A percentile compares a stretch with the other conserved stretches of the same genome.
Evolutionary conservation across 495 filamentous ascomycete genomes (phyloP).

Genomic region (Pyronema domesticum): DNA sequence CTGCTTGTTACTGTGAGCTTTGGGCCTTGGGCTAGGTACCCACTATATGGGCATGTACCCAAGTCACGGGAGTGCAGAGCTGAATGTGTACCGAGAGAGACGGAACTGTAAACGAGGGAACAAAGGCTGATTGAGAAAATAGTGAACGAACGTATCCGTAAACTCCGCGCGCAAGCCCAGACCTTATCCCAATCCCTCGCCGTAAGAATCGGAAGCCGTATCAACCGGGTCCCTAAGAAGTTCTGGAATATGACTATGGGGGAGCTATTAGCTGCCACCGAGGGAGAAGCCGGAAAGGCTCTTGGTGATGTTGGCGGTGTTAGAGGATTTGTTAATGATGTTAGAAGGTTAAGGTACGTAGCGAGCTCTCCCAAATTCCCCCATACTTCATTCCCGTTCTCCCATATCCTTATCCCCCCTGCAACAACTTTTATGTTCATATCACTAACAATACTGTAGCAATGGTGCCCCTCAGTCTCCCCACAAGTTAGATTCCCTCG

Average conservation of each 20-base stretch:
- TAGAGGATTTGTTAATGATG: conserved; percentile 18
- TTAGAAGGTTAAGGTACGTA: conserved; percentile 21
- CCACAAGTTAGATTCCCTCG: not conserved
- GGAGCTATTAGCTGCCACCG: conserved; percentile 39
- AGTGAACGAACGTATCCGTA: conserved; percentile 87
- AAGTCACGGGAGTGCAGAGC: not conserved
- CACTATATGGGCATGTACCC: no score
- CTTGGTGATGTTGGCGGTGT: conserved; percentile 1
- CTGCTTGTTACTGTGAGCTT: no score
- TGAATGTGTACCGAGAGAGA: not conserved
- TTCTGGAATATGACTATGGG: conserved; percentile 69
- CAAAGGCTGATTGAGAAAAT: not conserved
- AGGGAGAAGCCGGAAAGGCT: not conserved
- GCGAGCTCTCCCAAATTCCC: not conserved
- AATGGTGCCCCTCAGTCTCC: no score
- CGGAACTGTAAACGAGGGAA: not conserved
- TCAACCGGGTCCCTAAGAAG: conserved; percentile 76
- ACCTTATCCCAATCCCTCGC: conserved; percentile 69
- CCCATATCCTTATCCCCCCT: no score
- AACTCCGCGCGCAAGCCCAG: conserved; percentile 77
- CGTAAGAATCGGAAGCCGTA: conserved; percentile 76
- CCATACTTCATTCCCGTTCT: not conserved
- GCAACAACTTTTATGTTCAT: no score
- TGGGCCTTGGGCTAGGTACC: not conserved
- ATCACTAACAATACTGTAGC: no score